These are phyloP conservation scores for Diaporthe caulivora DNA, from an alignment of 2,329 filamentous ascomycete species.

Conservation along the genomic window DNA sequence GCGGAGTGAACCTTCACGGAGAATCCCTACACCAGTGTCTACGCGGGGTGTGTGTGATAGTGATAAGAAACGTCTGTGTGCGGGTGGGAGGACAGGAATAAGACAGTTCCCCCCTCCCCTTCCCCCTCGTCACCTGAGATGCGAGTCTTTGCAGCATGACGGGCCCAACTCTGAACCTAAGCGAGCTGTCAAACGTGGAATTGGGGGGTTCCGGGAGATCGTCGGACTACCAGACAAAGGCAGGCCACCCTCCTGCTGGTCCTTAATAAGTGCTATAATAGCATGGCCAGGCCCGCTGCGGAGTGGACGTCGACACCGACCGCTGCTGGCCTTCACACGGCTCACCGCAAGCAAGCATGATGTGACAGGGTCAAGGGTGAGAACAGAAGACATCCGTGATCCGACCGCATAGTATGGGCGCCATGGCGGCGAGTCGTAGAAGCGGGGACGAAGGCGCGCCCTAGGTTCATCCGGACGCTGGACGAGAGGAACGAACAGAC, in stretches of 20 bases:
- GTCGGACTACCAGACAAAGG: slow-evolving; percentile 19
- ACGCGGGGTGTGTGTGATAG: slow-evolving; percentile 13
- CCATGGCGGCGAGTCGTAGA: slow-evolving; percentile 10
- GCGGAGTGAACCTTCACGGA: slow-evolving; percentile 1
- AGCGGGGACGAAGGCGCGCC: slow-evolving; percentile 9
- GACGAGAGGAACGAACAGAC: slow-evolving; percentile 6
- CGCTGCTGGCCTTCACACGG: background rate
- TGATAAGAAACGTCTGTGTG: slow-evolving; percentile 5
- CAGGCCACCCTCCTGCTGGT: background rate
- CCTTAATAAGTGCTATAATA: slow-evolving; percentile 27
- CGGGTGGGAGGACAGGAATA: background rate
- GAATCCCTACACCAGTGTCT: slow-evolving; percentile 8
- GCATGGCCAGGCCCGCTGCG: background rate
- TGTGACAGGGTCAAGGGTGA: slow-evolving; percentile 12
- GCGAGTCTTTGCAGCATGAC: background rate
- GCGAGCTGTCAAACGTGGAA: slow-evolving; percentile 36
- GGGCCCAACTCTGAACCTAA: slow-evolving; percentile 10
- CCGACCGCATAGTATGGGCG: background rate
- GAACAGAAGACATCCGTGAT: background rate
- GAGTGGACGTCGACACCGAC: background rate
- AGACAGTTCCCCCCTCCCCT: background rate
- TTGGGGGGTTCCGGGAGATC: slow-evolving; percentile 24
- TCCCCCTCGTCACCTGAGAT: background rate
- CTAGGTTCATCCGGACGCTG: slow-evolving; percentile 19
- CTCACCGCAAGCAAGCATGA: background rate